phyloP scores from a whole-genome alignment of 257 asterid genomes.

The Knoxia roxburghii region DNA sequence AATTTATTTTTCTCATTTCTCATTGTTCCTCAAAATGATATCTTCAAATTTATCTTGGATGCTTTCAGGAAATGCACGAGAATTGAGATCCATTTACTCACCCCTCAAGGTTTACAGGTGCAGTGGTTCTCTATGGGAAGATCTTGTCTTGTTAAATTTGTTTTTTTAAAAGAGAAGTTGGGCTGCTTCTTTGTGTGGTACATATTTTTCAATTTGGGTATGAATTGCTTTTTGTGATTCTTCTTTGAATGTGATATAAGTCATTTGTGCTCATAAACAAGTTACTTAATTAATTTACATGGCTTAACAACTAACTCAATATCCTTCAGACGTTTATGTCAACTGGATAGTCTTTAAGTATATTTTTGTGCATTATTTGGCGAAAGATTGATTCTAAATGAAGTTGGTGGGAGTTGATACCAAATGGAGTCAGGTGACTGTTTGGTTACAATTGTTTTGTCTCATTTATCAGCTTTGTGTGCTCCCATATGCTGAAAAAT shows the following conservation, averaged over 20 bases:
- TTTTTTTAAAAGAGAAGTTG: slow-evolving; percentile 1
- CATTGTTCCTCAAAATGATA: neutral
- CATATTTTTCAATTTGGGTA: neutral
- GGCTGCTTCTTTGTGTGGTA: slow-evolving; percentile 2
- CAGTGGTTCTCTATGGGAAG: neutral
- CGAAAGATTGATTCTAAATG: neutral
- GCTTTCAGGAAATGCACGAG: slow-evolving; percentile 86
- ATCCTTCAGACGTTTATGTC: neutral
- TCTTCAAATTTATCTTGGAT: slow-evolving; percentile 13
- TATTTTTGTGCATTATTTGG: neutral
- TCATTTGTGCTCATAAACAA: neutral
- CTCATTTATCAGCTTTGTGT: neutral
- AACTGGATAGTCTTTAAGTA: neutral
- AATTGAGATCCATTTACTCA: slow-evolving; percentile 77
- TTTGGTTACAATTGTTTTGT: neutral
- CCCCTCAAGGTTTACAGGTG: slow-evolving; percentile 95
- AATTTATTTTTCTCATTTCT: neutral
- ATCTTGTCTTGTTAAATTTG: slow-evolving; percentile 1
- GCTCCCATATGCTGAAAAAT: neutral
- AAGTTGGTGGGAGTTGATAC: neutral
- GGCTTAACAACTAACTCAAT: neutral
- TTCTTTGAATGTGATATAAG: neutral
- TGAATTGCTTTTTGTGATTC: neutral
- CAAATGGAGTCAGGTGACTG: neutral
- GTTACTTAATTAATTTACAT: neutral